These are phyloP conservation scores for Zhuliangozyma blackwelliae DNA, from an alignment of 1,139 yeast species.

Conservation along the genomic window DNA sequence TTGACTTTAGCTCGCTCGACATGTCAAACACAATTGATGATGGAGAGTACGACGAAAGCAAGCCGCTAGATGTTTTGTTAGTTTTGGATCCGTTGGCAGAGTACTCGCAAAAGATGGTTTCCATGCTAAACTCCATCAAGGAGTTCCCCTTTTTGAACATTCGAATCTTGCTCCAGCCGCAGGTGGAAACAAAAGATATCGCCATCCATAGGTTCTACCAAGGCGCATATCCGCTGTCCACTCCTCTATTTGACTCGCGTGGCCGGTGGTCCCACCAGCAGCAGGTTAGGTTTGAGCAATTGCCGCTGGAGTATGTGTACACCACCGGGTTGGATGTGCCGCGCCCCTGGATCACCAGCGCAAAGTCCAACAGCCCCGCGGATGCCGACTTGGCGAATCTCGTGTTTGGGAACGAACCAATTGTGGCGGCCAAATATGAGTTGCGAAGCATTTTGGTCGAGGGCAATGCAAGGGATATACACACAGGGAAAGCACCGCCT, in stretches of 20 bases:
- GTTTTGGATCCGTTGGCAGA: slow-evolving; percentile 73
- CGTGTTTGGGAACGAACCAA: slow-evolving; percentile 25
- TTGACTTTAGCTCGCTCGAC: slow-evolving; percentile 38
- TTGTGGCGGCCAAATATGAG: slow-evolving; percentile 15
- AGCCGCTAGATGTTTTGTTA: slow-evolving; percentile 49
- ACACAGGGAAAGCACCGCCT: slow-evolving; percentile 36
- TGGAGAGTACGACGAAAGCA: slow-evolving; percentile 15
- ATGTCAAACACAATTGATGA: slow-evolving; percentile 28
- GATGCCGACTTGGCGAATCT: slow-evolving; percentile 61
- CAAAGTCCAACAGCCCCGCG: slow-evolving; percentile 35
- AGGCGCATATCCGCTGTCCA: slow-evolving; percentile 34
- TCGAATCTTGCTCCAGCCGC: slow-evolving; percentile 59
- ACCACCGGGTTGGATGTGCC: slow-evolving; percentile 64
- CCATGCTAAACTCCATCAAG: slow-evolving; percentile 44
- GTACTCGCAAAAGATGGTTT: slow-evolving; percentile 56
- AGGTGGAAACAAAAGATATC: slow-evolving; percentile 13
- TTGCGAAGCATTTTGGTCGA: slow-evolving; percentile 57
- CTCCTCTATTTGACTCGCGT: slow-evolving; percentile 34
- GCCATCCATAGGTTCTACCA: slow-evolving; percentile 51
- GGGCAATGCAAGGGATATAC: slow-evolving; percentile 58
- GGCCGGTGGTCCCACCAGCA: slow-evolving; percentile 24
- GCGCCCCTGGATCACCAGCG: slow-evolving; percentile 55
- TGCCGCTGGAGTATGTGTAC: slow-evolving; percentile 50
- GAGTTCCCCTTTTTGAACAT: slow-evolving; percentile 45
- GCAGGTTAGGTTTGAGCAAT: slow-evolving; percentile 15